Percentiles rank a stretch among this genome's conserved stretches.
Conservation (phyloP, 208 protist genomes). For the Acanthamoeba royreba region DNA sequence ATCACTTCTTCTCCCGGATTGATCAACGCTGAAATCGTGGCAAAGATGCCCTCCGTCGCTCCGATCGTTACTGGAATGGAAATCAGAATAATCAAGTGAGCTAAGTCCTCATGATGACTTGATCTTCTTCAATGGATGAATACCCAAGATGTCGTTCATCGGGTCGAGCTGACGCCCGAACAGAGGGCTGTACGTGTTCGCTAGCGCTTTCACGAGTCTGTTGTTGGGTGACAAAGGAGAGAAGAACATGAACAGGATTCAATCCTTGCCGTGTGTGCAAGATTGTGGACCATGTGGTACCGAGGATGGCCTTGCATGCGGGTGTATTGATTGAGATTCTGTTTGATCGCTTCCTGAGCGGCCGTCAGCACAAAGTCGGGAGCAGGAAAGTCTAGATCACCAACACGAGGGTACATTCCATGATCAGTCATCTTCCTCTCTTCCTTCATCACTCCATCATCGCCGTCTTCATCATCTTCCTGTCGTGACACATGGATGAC, state of each 20-base stretch:
- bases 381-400: constrained; percentile 74
- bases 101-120: neutral
- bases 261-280: neutral
- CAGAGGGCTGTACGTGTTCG: constrained; percentile 76
- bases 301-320: constrained; percentile 75
- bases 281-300: neutral
- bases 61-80: constrained; percentile 81
- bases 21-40: constrained; percentile 81
- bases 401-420: neutral
- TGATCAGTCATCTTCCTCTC: neutral
- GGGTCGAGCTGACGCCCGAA: constrained; percentile 74
- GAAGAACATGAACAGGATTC: neutral
- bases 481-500: no score
- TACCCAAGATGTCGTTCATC: constrained; percentile 63
- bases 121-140: neutral
- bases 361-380: constrained; percentile 82
- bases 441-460: neutral
- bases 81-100: neutral
- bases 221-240: neutral
- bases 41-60: constrained; percentile 85
- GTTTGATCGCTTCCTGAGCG: constrained; percentile 63
- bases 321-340: constrained; percentile 83
- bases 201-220: constrained; percentile 79
- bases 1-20: constrained; percentile 90
- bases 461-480: neutral